Base-by-base conservation (phyloP, 192 early-diverging fungal genomes). In the Linderina pennispora region DNA sequence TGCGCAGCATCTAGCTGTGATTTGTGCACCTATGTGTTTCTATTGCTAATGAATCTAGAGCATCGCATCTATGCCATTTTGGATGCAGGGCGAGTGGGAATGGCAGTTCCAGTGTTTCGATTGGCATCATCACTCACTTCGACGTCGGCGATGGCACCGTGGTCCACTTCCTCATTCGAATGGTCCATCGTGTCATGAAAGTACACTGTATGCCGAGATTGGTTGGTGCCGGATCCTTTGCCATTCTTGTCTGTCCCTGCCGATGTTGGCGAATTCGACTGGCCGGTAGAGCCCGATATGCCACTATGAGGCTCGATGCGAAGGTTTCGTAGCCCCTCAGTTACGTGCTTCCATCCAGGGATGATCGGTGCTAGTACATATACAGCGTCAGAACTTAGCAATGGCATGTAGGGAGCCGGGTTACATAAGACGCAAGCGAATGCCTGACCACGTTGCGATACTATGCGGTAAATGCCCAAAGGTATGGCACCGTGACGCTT, bases 391-490 rank as follows among this genome's bases (percentile, higher is more conserved):
- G 52, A 38, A 3, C 23, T 16, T 0, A 60, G 28, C 15, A 71
- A 37, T 22, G 52, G 20, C 0, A 48, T 54, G 14, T 44, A 38
- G 4, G 60, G 68, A 20, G 33, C 36, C 11, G 68, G 68, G 14
- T 71, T 71, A 52, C 68, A 71, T 56, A 71, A 51, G 42, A 71
- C 68, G 17, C 45, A 25, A 9, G 68, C 56, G 50, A 71, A 71
- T 3, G 48, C 39, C 41, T 64, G 68, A 3, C 35, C 60, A 13
- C 41, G 36, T 14, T 59, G 52, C 17, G 36, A 56, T 19, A 74
- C 64, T 8, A 55, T 36, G 9, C 71, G 71, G 31, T 67, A 74
- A 1, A 74, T 35, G 10, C 71, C 71, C 34, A 74, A 40, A 0
- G 71, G 50, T 15, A 74, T 50, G 1, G 64, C 43, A 1, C 33